A percentile compares a stretch with the other conserved stretches of the same genome.
These are phyloP conservation scores for Fusarium nygamai DNA, from an alignment of 2,329 filamentous ascomycete species.

Conservation along the genomic window DNA sequence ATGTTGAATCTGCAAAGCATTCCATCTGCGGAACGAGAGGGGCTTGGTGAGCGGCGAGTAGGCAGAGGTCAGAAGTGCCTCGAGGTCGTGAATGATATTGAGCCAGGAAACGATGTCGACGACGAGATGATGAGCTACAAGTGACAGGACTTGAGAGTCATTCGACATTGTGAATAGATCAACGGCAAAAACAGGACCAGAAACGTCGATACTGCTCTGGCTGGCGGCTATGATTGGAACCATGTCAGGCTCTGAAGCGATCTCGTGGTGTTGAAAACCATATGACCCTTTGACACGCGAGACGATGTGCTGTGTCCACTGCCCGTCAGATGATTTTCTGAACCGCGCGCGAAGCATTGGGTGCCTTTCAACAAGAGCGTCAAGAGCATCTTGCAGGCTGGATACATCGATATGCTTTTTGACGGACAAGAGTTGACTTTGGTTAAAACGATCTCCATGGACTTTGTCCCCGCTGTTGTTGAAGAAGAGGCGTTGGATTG, in stretches of 20 bases:
- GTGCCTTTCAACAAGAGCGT: slow-evolving; percentile 45
- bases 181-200: background rate
- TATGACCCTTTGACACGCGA: slow-evolving; percentile 29
- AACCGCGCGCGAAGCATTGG: slow-evolving; percentile 52
- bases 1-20: slow-evolving; percentile 48
- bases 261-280: slow-evolving; percentile 24
- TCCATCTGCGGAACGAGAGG: slow-evolving; percentile 53
- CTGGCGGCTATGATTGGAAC: background rate
- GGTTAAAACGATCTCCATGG: slow-evolving; percentile 54
- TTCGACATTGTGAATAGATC: slow-evolving; percentile 6
- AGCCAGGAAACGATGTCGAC: slow-evolving; percentile 59
- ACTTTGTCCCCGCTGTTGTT: slow-evolving; percentile 35
- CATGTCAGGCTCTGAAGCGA: slow-evolving; percentile 16
- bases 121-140: slow-evolving; percentile 51
- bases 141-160: slow-evolving; percentile 40
- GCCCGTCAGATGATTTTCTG: background rate
- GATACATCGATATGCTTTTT: slow-evolving; percentile 8
- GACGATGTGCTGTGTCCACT: slow-evolving; percentile 41
- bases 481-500: slow-evolving; percentile 57
- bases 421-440: slow-evolving; percentile 54
- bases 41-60: slow-evolving; percentile 17
- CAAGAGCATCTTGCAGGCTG: slow-evolving; percentile 35
- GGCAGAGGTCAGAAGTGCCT: slow-evolving; percentile 47
- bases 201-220: slow-evolving; percentile 1
- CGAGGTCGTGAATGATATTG: slow-evolving; percentile 55